Conservation (phyloP, 495 filamentous ascomycete species). For the Sordaria brevicollis region DNA sequence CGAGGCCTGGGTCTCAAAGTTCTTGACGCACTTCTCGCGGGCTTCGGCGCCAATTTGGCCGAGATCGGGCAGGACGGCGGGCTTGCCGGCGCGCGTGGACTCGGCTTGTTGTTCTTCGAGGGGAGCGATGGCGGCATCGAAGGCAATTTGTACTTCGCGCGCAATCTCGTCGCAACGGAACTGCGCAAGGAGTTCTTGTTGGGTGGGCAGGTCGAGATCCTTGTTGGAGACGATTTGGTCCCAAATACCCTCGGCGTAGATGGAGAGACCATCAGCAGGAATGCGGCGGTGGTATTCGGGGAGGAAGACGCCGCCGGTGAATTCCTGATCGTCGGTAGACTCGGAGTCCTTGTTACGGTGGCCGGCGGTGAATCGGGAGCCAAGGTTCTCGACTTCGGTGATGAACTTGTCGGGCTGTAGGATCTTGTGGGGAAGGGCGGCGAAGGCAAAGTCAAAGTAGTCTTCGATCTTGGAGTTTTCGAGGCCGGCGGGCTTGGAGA, state of each 20-base stretch:
- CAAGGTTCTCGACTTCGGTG: slow-evolving; percentile 66
- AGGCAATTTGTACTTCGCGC: slow-evolving; percentile 70
- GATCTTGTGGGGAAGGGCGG: slow-evolving; percentile 90
- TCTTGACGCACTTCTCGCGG: slow-evolving; percentile 62
- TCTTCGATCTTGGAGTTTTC: slow-evolving; percentile 86
- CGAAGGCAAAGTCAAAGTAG: slow-evolving; percentile 97
- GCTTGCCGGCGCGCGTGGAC: slow-evolving; percentile 56
- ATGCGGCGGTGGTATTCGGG: slow-evolving; percentile 94
- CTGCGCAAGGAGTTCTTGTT: slow-evolving; percentile 93
- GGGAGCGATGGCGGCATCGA: slow-evolving; percentile 71
- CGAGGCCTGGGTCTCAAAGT: slow-evolving; percentile 81
- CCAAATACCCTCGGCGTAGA: slow-evolving; percentile 91
- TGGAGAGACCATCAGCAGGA: slow-evolving; percentile 86
- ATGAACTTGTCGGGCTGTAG: slow-evolving; percentile 91
- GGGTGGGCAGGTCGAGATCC: slow-evolving; percentile 90
- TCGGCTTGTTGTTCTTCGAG: slow-evolving; percentile 80
- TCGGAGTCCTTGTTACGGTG: slow-evolving; percentile 28
- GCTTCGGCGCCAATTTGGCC: slow-evolving; percentile 64
- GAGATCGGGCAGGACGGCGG: slow-evolving; percentile 62
- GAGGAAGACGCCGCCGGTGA: slow-evolving; percentile 70
- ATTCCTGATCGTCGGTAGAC: slow-evolving; percentile 60
- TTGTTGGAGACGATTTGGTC: slow-evolving; percentile 98
- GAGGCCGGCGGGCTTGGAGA: slow-evolving; percentile 81
- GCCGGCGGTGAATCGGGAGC: slow-evolving; percentile 71
- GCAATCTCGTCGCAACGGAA: slow-evolving; percentile 96